These are phyloP conservation scores for Cutaneotrichosporon sp. DNA, from an alignment of 1,284 basidiomycete species.

Conservation along the genomic window DNA sequence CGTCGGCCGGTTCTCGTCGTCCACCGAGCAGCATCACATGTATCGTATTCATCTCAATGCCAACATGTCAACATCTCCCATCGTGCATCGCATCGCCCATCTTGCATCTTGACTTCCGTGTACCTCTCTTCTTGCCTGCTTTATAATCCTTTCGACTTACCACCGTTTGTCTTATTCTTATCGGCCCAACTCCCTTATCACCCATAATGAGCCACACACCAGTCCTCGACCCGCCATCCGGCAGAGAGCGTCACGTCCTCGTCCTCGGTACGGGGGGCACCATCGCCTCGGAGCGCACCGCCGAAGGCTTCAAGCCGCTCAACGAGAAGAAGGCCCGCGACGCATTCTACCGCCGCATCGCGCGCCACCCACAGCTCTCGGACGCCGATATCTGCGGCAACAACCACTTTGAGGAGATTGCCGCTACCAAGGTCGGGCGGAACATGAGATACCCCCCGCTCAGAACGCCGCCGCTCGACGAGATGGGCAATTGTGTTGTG, in stretches of 20 bases:
- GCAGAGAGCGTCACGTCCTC: constrained; percentile 20
- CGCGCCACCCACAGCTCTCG: constrained; percentile 40
- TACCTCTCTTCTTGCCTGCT: neutral
- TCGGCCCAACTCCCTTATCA: too few species aligned
- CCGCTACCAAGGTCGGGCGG: constrained; percentile 9
- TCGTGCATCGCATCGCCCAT: neutral
- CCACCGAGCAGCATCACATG: too few species aligned
- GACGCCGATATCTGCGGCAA: constrained; percentile 11
- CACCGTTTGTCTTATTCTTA: too few species aligned
- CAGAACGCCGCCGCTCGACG: constrained; percentile 37
- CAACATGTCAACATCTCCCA: too few species aligned
- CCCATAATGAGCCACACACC: constrained; percentile 3
- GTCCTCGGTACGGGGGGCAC: constrained; percentile 45
- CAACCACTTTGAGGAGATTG: neutral
- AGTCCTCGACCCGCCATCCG: neutral
- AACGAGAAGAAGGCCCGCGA: constrained; percentile 32
- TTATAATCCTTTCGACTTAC: too few species aligned
- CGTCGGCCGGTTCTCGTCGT: too few species aligned
- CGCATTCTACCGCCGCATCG: constrained; percentile 42
- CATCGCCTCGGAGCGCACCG: constrained; percentile 40
- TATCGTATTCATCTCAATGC: too few species aligned
- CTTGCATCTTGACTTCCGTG: neutral
- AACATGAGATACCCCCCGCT: constrained; percentile 37
- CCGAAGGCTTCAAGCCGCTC: constrained; percentile 35
- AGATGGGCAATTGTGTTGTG: constrained; percentile 28